Evolutionary conservation across 2,329 filamentous ascomycete genomes (phyloP), one percentile per base, ranked within the genome.

Genomic region (Pyrenophora teres): DNA sequence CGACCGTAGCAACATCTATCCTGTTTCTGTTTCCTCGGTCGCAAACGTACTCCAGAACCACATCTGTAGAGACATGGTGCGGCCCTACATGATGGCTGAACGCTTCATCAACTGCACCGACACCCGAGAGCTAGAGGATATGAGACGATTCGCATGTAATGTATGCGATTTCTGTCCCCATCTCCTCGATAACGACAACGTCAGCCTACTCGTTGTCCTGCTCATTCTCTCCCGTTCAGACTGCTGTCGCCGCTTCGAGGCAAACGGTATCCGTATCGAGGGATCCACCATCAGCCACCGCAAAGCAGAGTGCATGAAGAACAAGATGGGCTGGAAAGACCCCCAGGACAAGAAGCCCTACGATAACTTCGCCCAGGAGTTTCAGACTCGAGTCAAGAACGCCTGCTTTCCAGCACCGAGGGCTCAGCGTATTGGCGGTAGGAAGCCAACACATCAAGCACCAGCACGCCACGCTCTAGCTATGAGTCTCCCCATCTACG

Each of bases 271-370:
- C 35, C 70, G 71, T 27, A 71, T 74, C 30, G 71, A 74, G 46
- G 71, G 71, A 15, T 73, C 70, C 4, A 74, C 71, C 7, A 71
- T 74, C 46, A 69, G 64, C 37, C 71, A 74, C 38, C 67, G 71
- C n/a, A 68, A 70, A 19, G 63, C 70, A 3, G 71, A 74, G 39
- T 72, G 70, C 56, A 69, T 73, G 67, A 74, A 74, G 56, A 64
- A 69, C 41, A 70, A 71, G 49, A 59, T 74, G 40, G 68, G 68
- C 15, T 74, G 70, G 70, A 68, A 57, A 47, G 65, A 59, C 0
- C 37, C 64, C 3, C 68, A 72, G 23, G 62, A 71, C 25, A 68
- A 69, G 48, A 71, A 71, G 45, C 68, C 67, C 1, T 73, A 71
- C 44, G 70, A 73, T 48, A 71, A 60, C 33, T 69, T 72, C 30